These are phyloP conservation scores for Sisymbrium irio DNA, from an alignment of 345 rosid genomes.

Conservation along the genomic window DNA sequence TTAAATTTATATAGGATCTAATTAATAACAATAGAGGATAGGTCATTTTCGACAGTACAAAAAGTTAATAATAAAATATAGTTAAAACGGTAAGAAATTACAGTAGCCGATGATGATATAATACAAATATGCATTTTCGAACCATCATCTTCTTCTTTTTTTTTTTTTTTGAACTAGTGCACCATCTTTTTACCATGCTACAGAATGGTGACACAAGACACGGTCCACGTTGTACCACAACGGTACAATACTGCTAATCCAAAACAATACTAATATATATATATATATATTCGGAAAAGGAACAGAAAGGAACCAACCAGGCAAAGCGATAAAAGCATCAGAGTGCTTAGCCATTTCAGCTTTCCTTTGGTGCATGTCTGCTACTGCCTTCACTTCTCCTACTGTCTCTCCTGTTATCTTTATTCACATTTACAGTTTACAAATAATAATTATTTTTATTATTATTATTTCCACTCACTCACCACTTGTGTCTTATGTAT, in stretches of 20 bases:
- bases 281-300: conserved; percentile 8
- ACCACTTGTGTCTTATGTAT: conserved; percentile 25
- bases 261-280: neutral
- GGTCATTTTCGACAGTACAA: neutral
- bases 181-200: too few relatives aligned
- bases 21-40: neutral
- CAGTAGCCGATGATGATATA: too few relatives aligned
- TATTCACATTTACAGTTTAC: conserved; percentile 14
- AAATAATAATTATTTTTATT: conserved; percentile 15
- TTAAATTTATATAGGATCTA: neutral
- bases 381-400: conserved; percentile 79
- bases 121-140: too few relatives aligned
- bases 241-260: neutral
- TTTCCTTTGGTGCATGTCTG: conserved; percentile 83
- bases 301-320: conserved; percentile 45
- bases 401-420: conserved; percentile 78
- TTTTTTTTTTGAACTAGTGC: too few relatives aligned
- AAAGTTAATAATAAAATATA: too few relatives aligned
- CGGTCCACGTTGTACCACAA: neutral
- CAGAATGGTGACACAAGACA: neutral
- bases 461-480: neutral
- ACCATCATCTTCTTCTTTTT: too few relatives aligned
- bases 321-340: conserved; percentile 79
- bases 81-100: too few relatives aligned
- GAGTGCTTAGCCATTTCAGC: conserved; percentile 82